Evolutionary conservation across 768 basidiomycete species (phyloP), one percentile per base, ranked within the genome.

Genomic region (Fibroporia radiculosa): DNA sequence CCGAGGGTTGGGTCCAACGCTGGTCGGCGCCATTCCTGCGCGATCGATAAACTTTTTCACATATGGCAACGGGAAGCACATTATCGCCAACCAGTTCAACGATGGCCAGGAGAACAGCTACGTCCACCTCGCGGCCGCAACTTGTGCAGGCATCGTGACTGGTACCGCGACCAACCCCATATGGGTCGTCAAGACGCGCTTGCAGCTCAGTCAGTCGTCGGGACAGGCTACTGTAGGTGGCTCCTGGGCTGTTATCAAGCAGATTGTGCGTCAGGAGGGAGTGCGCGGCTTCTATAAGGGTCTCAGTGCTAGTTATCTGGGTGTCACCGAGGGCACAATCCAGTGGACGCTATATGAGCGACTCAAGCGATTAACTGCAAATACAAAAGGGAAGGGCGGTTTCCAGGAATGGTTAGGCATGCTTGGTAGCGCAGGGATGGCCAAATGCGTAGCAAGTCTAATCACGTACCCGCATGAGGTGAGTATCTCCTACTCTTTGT

Each of bases 401-500:
- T 55, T 70, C 3, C 63, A 60, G 11, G 83, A 87, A 55, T 95
- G 89, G 84, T 48, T 72, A 1, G 83, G 85, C 2, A 87, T 93
- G 78, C 68, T 96, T 3, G 87, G 80, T 0, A 93, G 92, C 40
- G 91, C 93, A 0, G 96, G 93, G 5, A 79, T 83, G 12, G 92
- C 96, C 5, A 99, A 99, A 65, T 83, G 85, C 55, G 80, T 97
- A 12, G 96, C 96, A 0, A 92, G 84, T 54, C 65, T 97, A 28
- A 89, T 98, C 55, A 98, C 96, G 1, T 99, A 99, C 69, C 96
- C 96, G 34, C 96, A 99, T 55, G 95, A 99, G 75, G 95, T 92
- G 43, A 45, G 78, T 66, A 2, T 42, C 18, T 11, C 20, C 20
- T 44, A 29, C 41, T 38, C 11, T 35, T 18, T 44, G 7, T 3